These are phyloP conservation scores for Plasmopara viticola DNA, from an alignment of 352 stramenopile genomes.

Conservation along the genomic window DNA sequence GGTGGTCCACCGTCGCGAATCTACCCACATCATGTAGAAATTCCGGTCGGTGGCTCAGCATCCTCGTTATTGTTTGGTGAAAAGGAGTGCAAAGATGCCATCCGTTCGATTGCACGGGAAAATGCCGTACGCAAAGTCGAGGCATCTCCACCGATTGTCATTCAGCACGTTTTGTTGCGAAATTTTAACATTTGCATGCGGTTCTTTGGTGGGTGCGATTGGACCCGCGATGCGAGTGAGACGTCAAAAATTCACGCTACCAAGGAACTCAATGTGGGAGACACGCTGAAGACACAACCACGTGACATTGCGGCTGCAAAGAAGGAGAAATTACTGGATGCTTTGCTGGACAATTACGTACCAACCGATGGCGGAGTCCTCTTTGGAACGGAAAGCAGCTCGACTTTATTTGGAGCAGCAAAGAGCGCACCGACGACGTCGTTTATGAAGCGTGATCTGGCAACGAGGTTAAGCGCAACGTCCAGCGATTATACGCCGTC, in stretches of 20 bases:
- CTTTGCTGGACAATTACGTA: slow-evolving; percentile 81
- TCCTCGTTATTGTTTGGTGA: slow-evolving; percentile 83
- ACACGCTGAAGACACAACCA: slow-evolving; percentile 3
- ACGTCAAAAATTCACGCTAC: slow-evolving; percentile 21
- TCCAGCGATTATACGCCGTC: slow-evolving; percentile 16
- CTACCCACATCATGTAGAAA: slow-evolving; percentile 83
- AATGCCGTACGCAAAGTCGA: slow-evolving; percentile 40
- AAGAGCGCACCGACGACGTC: slow-evolving; percentile 32
- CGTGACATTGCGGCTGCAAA: slow-evolving; percentile 14
- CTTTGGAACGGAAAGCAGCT: slow-evolving; percentile 36
- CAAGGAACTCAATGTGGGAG: slow-evolving; percentile 4
- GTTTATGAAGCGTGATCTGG: slow-evolving; percentile 29
- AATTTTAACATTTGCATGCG: slow-evolving; percentile 87
- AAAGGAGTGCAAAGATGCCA: slow-evolving; percentile 68
- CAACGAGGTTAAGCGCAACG: slow-evolving; percentile 15
- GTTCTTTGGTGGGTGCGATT: slow-evolving; percentile 84
- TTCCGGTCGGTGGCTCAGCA: slow-evolving; percentile 73
- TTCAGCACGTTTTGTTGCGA: slow-evolving; percentile 75
- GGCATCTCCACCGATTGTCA: slow-evolving; percentile 48
- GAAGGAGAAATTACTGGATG: slow-evolving; percentile 76
- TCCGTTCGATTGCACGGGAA: slow-evolving; percentile 66
- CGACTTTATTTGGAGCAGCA: slow-evolving; percentile 34
- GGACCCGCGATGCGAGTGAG: slow-evolving; percentile 52
- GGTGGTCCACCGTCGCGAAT: slow-evolving; percentile 65
- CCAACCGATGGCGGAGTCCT: slow-evolving; percentile 46